A percentile compares a stretch with the other conserved stretches of the same genome.
These are phyloP conservation scores for Testicularia cyperi DNA, from an alignment of 1,284 basidiomycete genomes.

Conservation along the genomic window DNA sequence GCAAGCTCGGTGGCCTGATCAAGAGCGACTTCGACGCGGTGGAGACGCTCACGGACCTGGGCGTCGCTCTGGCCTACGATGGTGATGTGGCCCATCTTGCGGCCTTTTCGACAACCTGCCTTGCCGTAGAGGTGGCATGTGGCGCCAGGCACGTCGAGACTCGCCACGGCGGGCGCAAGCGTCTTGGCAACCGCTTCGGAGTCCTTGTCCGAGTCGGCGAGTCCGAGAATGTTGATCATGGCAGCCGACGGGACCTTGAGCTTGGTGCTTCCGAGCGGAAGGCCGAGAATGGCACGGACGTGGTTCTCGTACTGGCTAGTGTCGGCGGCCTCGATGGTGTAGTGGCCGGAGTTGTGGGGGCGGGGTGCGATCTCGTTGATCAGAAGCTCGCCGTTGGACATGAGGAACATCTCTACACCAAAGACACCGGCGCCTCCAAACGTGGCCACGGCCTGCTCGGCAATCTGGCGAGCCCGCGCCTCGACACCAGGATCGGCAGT, in stretches of 20 bases:
- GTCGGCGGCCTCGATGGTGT: constrained; percentile 97
- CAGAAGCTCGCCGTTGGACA: constrained; percentile 79
- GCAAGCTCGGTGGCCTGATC: constrained; percentile 49
- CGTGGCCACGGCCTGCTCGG: constrained; percentile 78
- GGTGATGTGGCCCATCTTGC: constrained; percentile 98
- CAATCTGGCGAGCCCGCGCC: constrained; percentile 74
- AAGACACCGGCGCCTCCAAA: constrained; percentile 89
- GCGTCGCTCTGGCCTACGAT: constrained; percentile 82
- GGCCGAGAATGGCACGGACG: constrained; percentile 86
- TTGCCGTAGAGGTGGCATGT: constrained; percentile 92
- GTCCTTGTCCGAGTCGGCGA: constrained; percentile 54
- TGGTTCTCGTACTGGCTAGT: constrained; percentile 98
- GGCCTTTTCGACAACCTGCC: constrained; percentile 78
- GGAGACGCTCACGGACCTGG: constrained; percentile 67
- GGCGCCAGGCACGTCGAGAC: constrained; percentile 70
- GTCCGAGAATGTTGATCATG: constrained; percentile 87
- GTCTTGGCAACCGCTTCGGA: constrained; percentile 53
- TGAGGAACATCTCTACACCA: constrained; percentile 96
- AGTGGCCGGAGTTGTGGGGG: constrained; percentile 98
- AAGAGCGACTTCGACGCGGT: constrained; percentile 45
- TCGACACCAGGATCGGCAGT: constrained; percentile 63
- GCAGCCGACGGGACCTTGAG: constrained; percentile 83
- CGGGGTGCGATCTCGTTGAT: constrained; percentile 99
- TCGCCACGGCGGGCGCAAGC: constrained; percentile 49
- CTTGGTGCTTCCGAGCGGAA: constrained; percentile 84